Base-by-base conservation (phyloP, 139 green algal species). In the Diplosphaera chodatii region DNA sequence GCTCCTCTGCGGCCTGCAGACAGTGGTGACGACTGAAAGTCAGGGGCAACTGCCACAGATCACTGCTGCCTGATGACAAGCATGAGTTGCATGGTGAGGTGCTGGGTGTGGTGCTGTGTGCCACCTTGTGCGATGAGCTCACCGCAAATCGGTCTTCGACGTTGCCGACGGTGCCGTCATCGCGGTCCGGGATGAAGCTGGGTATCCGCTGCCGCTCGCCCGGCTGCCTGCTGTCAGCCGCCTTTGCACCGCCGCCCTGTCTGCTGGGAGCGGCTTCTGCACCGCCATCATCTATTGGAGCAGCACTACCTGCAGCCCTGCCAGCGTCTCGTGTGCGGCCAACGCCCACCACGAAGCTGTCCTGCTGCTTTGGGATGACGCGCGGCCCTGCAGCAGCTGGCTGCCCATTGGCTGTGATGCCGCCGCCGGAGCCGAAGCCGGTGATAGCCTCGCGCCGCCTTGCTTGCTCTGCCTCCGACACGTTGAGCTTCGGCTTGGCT, bases 301-400 rank as follows among this genome's bases (percentile, higher is more conserved):
- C n/a, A n/a, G n/a, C n/a, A n/a, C n/a, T n/a, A n/a, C n/a, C n/a
- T n/a, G n/a, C n/a, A n/a, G n/a, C n/a, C 23, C 33, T 63, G 55
- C 31, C 67, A 6, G 37, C 37, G 6, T 48, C 37, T 48, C 8
- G 41, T 0, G 8, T n/a, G 30, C n/a, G 23, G 30, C 55, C 21
- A 3, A 33, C 55, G 23, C 23, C 55, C 27, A 64, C 67, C 20
- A 40, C 16, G 68, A 73, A 73, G 22, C 29, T 73, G 68, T 73
- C 63, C 55, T 55, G 55, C 4, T 56, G 29, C 31, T 55, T 66
- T 4, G 68, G 68, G 31, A 73, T 73, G 28, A 56, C 55, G 20
- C 68, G 30, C 31, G 27, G 63, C 37, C 40, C 67, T 4, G 32
- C 40, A 28, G 48, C 48, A 4, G 16, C 48, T 18, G 48, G 48